Conservation (phyloP, 108 stramenopile species). For the Cyclostephanos invisitatus region DNA sequence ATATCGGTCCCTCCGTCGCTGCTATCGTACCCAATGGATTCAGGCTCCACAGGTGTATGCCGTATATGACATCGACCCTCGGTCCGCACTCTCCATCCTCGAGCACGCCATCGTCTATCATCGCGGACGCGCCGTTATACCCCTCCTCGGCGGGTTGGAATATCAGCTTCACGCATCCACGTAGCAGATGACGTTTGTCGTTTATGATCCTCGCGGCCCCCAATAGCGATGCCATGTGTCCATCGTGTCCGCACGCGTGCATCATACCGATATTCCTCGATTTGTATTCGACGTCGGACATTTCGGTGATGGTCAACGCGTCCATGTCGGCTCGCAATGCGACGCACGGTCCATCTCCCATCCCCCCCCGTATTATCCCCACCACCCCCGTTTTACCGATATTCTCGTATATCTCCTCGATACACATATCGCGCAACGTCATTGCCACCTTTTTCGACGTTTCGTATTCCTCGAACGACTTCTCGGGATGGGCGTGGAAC, state of each 20-base stretch:
- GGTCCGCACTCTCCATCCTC: slow-evolving; percentile 35
- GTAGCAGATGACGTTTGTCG: slow-evolving; percentile 50
- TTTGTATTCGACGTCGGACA: slow-evolving; percentile 52
- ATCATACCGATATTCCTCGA: slow-evolving; percentile 65
- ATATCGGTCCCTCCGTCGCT: slow-evolving; percentile 77
- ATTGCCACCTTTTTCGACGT: no score
- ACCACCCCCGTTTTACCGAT: neutral
- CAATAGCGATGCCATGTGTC: slow-evolving; percentile 88
- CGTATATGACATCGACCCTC: slow-evolving; percentile 72
- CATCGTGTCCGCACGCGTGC: slow-evolving; percentile 97
- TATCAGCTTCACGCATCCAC: slow-evolving; percentile 82
- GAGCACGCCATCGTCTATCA: slow-evolving; percentile 89
- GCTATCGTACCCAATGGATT: slow-evolving; percentile 72
- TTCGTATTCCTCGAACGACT: no score
- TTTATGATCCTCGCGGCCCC: slow-evolving; percentile 80
- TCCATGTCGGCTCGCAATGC: slow-evolving; percentile 94
- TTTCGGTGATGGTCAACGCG: slow-evolving; percentile 86
- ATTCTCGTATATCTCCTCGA: no score
- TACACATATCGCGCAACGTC: no score
- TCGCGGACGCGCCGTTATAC: slow-evolving; percentile 84
- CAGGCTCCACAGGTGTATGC: slow-evolving; percentile 75
- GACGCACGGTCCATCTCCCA: slow-evolving; percentile 78
- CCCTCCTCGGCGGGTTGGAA: slow-evolving; percentile 95
- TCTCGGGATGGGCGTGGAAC: no score
- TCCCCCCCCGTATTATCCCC: slow-evolving; percentile 54